phyloP scores from a whole-genome alignment of 2,329 filamentous ascomycete species.

The Dactylonectria estremocensis region DNA sequence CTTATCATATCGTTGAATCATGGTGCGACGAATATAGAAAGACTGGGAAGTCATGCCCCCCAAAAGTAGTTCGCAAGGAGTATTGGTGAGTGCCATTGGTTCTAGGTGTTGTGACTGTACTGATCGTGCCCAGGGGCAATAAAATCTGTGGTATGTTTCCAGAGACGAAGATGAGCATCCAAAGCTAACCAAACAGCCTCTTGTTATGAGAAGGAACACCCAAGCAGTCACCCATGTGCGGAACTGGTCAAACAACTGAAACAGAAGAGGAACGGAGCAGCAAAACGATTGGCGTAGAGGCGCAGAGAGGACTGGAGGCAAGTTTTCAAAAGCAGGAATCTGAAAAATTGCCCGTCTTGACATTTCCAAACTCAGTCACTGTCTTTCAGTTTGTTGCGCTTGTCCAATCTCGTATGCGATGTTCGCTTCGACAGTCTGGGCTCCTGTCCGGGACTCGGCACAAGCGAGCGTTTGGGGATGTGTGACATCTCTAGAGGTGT shows the following conservation, averaged over 20 bases:
- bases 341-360: neutral
- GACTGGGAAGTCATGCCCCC: neutral
- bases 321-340: neutral
- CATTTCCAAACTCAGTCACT: neutral
- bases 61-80: neutral
- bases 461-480: neutral
- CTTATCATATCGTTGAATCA: neutral
- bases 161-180: neutral
- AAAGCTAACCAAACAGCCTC: neutral
- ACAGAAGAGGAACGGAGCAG: neutral
- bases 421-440: neutral
- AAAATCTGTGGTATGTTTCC: neutral
- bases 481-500: neutral
- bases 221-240: neutral
- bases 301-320: neutral
- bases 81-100: neutral
- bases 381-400: neutral
- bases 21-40: neutral
- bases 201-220: neutral
- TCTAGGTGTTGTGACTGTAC: neutral
- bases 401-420: neutral
- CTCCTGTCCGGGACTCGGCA: neutral
- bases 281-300: neutral
- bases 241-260: neutral
- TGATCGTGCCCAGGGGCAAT: neutral